A percentile compares a stretch with the other conserved stretches of the same genome.
Conservation (phyloP, 768 basidiomycete species). For the Lanmaoa pseudosensibilis region DNA sequence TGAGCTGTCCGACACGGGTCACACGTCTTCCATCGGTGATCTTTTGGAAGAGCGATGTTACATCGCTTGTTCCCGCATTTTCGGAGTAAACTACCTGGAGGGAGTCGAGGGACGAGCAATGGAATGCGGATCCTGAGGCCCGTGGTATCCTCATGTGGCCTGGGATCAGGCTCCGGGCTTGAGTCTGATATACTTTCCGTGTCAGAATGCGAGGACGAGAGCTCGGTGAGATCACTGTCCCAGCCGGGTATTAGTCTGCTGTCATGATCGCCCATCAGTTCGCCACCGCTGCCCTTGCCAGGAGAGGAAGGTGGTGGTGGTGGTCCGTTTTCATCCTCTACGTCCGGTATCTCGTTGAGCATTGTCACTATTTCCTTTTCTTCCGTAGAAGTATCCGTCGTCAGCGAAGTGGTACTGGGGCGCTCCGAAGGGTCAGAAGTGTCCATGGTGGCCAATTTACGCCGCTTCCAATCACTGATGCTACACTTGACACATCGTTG, state of each 20-base stretch:
- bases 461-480: constrained; percentile 21
- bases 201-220: constrained; percentile 16
- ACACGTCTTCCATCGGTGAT: constrained; percentile 45
- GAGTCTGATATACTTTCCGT: constrained; percentile 1
- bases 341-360: not conserved
- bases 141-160: not conserved
- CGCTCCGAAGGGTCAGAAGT: not conserved
- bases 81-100: constrained; percentile 2
- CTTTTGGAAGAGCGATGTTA: constrained; percentile 31
- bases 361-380: not conserved
- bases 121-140: constrained; percentile 26
- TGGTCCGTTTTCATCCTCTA: not conserved
- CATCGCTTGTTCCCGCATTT: constrained; percentile 40
- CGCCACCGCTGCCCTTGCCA: not conserved
- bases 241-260: constrained; percentile 10
- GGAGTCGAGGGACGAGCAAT: constrained; percentile 16
- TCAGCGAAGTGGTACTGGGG: not conserved
- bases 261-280: not conserved
- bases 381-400: not conserved
- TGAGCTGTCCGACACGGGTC: constrained; percentile 40
- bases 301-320: not conserved
- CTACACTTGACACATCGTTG: constrained; percentile 23
- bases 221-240: constrained; percentile 28
- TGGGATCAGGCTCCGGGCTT: not conserved
- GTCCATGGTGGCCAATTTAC: not conserved